Percentiles rank a stretch among this genome's conserved stretches.
Evolutionary conservation across 2,329 filamentous ascomycete species (phyloP).

Genomic region (Epichloe sp.): DNA sequence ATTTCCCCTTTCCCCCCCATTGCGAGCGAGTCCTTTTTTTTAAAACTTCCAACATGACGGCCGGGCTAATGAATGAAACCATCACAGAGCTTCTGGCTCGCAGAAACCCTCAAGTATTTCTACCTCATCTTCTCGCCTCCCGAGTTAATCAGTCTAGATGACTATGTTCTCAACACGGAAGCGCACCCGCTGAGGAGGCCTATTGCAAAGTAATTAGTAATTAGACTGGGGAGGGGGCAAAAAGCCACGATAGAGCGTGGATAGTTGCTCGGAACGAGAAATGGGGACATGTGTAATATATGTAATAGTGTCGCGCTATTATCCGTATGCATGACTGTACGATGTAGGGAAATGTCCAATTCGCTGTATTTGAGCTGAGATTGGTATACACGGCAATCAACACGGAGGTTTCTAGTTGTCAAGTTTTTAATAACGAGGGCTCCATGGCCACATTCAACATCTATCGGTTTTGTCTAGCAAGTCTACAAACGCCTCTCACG

Average conservation of each 20-base stretch:
- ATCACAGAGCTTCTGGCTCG: conserved; percentile 55
- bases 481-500: neutral
- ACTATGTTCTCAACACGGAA: conserved; percentile 49
- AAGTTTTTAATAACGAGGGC: no score
- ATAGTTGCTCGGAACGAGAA: neutral
- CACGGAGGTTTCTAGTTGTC: no score
- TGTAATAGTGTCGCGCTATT: neutral
- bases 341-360: no score
- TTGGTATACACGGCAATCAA: no score
- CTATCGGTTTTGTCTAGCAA: neutral
- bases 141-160: conserved; percentile 50
- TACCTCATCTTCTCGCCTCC: conserved; percentile 57
- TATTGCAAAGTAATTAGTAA: neutral
- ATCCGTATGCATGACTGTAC: neutral
- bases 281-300: neutral
- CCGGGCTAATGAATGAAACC: no score
- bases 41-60: no score
- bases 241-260: neutral
- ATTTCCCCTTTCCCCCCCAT: neutral
- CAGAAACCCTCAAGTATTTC: conserved; percentile 65
- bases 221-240: neutral
- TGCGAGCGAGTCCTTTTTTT: no score
- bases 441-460: no score
- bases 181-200: conserved; percentile 26
- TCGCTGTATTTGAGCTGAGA: no score